Conservation (phyloP, 78 protist genomes). For the Guillardia theta region DNA sequence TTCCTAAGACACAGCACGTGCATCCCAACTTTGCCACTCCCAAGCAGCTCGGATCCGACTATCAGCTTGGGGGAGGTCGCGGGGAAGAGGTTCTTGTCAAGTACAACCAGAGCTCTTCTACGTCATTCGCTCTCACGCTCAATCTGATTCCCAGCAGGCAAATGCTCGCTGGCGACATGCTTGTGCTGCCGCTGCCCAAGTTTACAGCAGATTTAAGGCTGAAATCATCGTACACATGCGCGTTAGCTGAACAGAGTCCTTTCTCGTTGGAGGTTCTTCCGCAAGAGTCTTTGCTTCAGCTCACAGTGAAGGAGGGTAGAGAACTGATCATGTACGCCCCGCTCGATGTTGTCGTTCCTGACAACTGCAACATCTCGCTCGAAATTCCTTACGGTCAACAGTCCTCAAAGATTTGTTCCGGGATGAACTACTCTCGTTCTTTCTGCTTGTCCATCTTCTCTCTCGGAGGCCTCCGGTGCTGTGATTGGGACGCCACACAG, state of each 20-base stretch:
- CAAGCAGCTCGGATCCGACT: not conserved
- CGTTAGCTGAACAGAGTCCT: not conserved
- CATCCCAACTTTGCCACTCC: not conserved
- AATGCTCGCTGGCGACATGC: not conserved
- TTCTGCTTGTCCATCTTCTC: no score
- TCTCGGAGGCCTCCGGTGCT: no score
- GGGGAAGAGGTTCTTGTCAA: not conserved
- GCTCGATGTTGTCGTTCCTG: not conserved
- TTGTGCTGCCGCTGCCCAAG: not conserved
- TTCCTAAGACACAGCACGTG: not conserved
- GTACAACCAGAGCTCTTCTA: no score
- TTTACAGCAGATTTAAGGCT: not conserved
- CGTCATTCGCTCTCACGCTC: no score
- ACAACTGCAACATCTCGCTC: constrained; percentile 5
- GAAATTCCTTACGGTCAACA: no score
- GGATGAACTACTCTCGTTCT: no score
- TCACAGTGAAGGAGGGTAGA: not conserved
- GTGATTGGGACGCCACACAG: no score
- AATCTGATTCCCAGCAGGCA: not conserved
- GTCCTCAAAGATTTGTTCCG: no score
- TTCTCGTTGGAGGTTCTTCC: not conserved
- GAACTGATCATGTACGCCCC: not conserved
- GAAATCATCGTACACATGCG: not conserved
- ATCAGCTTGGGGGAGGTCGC: not conserved
- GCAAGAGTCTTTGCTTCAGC: not conserved